Evolutionary conservation across 2,329 filamentous ascomycete species (phyloP), one percentile per base, ranked within the genome.

Genomic region (Geosmithia flava): DNA sequence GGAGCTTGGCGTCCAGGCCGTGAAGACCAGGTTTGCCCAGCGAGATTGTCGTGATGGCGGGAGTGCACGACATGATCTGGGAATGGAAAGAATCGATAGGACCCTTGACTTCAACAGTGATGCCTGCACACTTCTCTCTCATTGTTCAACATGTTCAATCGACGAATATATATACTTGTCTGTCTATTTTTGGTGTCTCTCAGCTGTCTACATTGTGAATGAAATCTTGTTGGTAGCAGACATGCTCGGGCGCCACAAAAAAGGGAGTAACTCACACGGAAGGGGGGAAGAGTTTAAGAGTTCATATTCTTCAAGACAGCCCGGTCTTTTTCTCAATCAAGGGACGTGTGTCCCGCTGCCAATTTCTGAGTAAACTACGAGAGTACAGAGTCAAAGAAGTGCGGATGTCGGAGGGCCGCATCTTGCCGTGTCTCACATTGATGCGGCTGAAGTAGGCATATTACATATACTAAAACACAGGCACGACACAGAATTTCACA

Each of bases 1-100:
- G 72, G 45, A 91, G 74, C 59, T 89, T 91, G 4, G 11, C 16
- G 7, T 42, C 37, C 8, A 47, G 15, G n/a, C n/a, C 19, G 19
- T 47, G 46, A 27, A 23, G 20, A 11, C 15, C 19, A 6, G 37
- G 17, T n/a, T 17, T 19, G 23, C 46, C 46, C 11, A 47, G 40
- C 11, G 46, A 47, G 20, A 30, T 19, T 19, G 20, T 46, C 33
- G 30, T 40, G 1, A 46, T 46, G 20, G 45, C 45, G 2, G 45
- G 45, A 5, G 20, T 27, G 17, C 29, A 45, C 13, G n/a, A 29
- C 44, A 45, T 45, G 7, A 8, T 45, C 3, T 42, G 4, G 19
- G 40, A 42, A 11, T n/a, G 40, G 19, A 42, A 20, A 4, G 40
- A 27, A 27, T 27, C 8, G 23, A 8, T 27, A 27, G 23, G 23